These are phyloP conservation scores for Fennellomyces sp. DNA, from an alignment of 371 early-diverging fungal genomes.

Conservation along the genomic window DNA sequence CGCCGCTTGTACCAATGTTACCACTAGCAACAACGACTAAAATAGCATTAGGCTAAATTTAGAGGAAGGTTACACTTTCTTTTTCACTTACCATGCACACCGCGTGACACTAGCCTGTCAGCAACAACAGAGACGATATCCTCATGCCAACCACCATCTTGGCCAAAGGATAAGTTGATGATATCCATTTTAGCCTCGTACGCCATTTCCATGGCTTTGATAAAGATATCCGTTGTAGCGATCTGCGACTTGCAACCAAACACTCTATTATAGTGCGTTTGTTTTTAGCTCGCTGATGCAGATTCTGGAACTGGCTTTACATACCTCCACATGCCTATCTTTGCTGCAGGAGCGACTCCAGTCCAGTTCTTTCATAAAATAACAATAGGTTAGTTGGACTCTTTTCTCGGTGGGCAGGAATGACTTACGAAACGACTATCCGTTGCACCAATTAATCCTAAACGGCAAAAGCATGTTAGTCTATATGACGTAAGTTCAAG, in stretches of 20 bases:
- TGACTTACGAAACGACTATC: not conserved
- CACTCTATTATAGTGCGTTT: slow-evolving; percentile 22
- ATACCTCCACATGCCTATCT: slow-evolving; percentile 43
- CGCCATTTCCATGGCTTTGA: slow-evolving; percentile 76
- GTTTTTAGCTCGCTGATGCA: too few relatives aligned
- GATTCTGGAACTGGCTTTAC: not conserved
- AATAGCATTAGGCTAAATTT: not conserved
- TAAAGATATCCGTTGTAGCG: slow-evolving; percentile 70
- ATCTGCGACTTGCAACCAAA: slow-evolving; percentile 48
- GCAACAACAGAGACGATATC: slow-evolving; percentile 32
- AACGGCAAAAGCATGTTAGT: not conserved
- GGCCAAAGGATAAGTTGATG: slow-evolving; percentile 28
- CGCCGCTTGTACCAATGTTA: slow-evolving; percentile 71
- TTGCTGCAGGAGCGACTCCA: slow-evolving; percentile 69
- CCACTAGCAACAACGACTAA: slow-evolving; percentile 60
- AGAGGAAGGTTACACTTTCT: not conserved
- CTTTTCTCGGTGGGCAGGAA: not conserved
- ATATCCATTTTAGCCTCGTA: slow-evolving; percentile 61
- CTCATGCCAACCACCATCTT: slow-evolving; percentile 41
- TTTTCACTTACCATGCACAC: slow-evolving; percentile 33
- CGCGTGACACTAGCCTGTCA: slow-evolving; percentile 32
- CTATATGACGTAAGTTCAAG: not conserved
- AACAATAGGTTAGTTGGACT: not conserved
- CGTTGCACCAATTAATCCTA: not conserved
- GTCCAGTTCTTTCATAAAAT: slow-evolving; percentile 32